phyloP scores from a whole-genome alignment of 2,329 filamentous ascomycete species.

The Chalaropsis thielavioides region DNA sequence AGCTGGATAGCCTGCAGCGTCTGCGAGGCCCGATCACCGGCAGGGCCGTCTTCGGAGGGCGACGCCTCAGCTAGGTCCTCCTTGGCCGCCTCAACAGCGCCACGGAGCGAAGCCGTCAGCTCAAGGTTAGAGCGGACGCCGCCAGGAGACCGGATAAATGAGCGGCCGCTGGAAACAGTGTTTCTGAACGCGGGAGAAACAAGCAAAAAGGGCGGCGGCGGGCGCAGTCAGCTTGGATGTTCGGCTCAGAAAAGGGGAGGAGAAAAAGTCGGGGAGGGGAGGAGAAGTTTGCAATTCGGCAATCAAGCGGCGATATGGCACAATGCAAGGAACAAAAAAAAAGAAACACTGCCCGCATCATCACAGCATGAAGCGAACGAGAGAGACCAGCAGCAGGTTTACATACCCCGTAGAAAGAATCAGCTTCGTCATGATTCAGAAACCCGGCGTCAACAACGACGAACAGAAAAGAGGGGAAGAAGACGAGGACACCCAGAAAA shows the following conservation, averaged over 20 bases:
- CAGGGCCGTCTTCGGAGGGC: not conserved
- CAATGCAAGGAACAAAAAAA: slow-evolving; percentile 4
- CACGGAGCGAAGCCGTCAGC: slow-evolving; percentile 72
- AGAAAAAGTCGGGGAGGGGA: not conserved
- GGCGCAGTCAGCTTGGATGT: slow-evolving; percentile 10
- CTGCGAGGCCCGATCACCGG: slow-evolving; percentile 19
- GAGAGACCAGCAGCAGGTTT: not conserved
- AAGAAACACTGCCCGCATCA: not conserved
- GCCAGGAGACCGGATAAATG: slow-evolving; percentile 65
- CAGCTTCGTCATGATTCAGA: slow-evolving; percentile 48
- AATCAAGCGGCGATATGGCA: not conserved
- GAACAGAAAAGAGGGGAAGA: not conserved
- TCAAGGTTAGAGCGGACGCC: slow-evolving; percentile 83
- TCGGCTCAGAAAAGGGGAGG: slow-evolving; percentile 9
- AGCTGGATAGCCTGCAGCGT: slow-evolving; percentile 22
- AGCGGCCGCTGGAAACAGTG: slow-evolving; percentile 70
- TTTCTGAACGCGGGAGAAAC: slow-evolving; percentile 32
- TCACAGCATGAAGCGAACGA: not conserved
- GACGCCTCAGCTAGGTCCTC: slow-evolving; percentile 34
- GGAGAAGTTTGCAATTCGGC: not conserved
- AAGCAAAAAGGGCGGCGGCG: not conserved
- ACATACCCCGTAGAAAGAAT: slow-evolving; percentile 70
- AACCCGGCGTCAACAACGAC: not conserved
- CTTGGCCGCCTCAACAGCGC: slow-evolving; percentile 65
- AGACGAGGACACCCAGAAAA: not conserved